phyloP scores from a whole-genome alignment of 1,284 basidiomycete species.

The Moniliophthora roreri region DNA sequence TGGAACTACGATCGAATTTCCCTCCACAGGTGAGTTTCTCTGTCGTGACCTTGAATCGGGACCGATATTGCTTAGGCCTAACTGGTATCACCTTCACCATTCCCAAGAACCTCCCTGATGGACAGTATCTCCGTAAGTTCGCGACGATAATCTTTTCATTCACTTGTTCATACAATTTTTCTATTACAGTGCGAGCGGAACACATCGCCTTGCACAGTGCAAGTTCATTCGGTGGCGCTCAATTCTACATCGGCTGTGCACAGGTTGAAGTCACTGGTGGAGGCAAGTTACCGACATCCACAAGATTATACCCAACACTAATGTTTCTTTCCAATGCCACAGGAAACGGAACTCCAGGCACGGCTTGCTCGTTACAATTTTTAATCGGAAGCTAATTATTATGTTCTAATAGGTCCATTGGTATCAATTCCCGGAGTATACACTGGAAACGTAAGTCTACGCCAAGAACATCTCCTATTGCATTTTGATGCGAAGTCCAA shows the following conservation, averaged over 20 bases:
- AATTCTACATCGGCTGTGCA: constrained; percentile 33
- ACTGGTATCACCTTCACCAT: constrained; percentile 41
- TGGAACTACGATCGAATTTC: constrained; percentile 38
- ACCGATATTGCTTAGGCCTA: constrained; percentile 22
- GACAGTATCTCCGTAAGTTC: constrained; percentile 36
- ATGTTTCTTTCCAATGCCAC: too few species aligned
- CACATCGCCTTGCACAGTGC: constrained; percentile 43
- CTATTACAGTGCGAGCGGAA: constrained; percentile 43
- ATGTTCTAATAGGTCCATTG: constrained; percentile 21
- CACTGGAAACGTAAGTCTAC: constrained; percentile 26
- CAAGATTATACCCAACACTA: too few species aligned
- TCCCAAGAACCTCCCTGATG: constrained; percentile 41
- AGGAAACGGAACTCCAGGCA: constrained; percentile 28
- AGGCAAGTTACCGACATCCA: constrained; percentile 7
- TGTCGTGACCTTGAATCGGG: background rate
- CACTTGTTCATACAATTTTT: constrained; percentile 4
- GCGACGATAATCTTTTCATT: too few species aligned
- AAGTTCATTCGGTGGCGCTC: constrained; percentile 32
- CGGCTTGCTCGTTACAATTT: too few species aligned
- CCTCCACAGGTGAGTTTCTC: constrained; percentile 27
- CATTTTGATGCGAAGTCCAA: background rate
- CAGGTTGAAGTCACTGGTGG: constrained; percentile 33
- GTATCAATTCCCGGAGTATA: constrained; percentile 36
- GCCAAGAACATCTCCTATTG: background rate
- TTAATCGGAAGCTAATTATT: too few species aligned